phyloP scores from a whole-genome alignment of 768 basidiomycete genomes.

The Hydnomerulius pinastri region DNA sequence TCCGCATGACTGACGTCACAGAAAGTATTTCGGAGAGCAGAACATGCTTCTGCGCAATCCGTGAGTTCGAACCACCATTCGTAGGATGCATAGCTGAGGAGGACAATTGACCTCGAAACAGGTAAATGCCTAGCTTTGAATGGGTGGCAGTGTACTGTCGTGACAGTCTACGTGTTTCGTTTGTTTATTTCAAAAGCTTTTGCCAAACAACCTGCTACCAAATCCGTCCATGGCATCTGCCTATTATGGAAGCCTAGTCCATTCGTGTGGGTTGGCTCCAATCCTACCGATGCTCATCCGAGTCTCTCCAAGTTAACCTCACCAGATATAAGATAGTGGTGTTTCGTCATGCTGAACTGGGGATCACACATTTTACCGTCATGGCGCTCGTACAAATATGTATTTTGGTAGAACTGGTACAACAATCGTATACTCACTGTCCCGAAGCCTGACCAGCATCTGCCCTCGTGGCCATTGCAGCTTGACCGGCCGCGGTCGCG shows the following conservation, averaged over 20 bases:
- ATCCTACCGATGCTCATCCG: no score
- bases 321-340: no score
- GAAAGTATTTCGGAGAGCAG: conserved; percentile 88
- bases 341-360: no score
- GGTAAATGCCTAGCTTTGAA: neutral
- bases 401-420: conserved; percentile 15
- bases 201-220: conserved; percentile 25
- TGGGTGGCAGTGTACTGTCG: neutral
- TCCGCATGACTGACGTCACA: conserved; percentile 94
- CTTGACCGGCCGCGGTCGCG: conserved; percentile 88
- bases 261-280: no score
- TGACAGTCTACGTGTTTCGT: conserved; percentile 5
- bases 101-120: neutral
- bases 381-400: neutral
- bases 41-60: conserved; percentile 70
- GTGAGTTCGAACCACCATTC: conserved; percentile 11
- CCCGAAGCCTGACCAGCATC: conserved; percentile 36
- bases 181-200: conserved; percentile 28
- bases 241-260: neutral
- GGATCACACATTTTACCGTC: neutral
- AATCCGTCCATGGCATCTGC: neutral
- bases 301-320: no score
- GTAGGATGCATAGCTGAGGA: conserved; percentile 18
- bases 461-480: conserved; percentile 76
- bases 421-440: conserved; percentile 30